Conservation (phyloP, 2,329 filamentous ascomycete species). For the Sporothrix phasma region DNA sequence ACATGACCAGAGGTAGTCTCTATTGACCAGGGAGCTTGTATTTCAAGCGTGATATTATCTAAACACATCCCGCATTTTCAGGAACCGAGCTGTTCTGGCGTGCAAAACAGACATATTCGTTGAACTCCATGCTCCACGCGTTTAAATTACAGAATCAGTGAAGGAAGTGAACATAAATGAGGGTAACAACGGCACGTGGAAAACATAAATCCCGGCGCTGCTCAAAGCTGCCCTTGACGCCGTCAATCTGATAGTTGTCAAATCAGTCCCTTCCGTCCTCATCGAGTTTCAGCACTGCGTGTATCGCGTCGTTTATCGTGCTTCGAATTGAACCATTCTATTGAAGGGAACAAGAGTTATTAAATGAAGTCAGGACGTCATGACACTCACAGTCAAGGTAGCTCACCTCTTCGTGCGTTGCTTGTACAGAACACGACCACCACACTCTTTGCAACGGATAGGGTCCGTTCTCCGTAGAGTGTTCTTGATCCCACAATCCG, state of each 20-base stretch:
- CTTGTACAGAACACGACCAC: conserved; percentile 93
- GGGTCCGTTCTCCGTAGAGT: conserved; percentile 66
- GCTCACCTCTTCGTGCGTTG: conserved; percentile 84
- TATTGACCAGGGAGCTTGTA: neutral
- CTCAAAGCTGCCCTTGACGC: too few species aligned
- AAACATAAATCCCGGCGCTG: too few species aligned
- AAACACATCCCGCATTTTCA: neutral
- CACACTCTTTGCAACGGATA: conserved; percentile 85
- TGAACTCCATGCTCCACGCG: conserved; percentile 9
- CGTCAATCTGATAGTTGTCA: too few species aligned
- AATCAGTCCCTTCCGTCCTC: neutral
- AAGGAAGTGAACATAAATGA: too few species aligned
- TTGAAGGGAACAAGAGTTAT: neutral
- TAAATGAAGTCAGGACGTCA: neutral
- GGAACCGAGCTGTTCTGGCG: neutral
- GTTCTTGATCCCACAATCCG: conserved; percentile 74
- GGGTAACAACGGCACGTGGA: too few species aligned
- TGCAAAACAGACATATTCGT: neutral
- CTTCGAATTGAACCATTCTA: conserved; percentile 98
- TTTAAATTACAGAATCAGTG: neutral
- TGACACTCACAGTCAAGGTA: neutral
- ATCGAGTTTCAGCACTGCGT: neutral
- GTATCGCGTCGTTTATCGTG: conserved; percentile 46
- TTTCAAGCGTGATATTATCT: neutral
- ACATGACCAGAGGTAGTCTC: conserved; percentile 31